Evolutionary conservation across 2,329 filamentous ascomycete genomes (phyloP), one percentile per base, ranked within the genome.

Genomic region (Colletotrichum graminicola): DNA sequence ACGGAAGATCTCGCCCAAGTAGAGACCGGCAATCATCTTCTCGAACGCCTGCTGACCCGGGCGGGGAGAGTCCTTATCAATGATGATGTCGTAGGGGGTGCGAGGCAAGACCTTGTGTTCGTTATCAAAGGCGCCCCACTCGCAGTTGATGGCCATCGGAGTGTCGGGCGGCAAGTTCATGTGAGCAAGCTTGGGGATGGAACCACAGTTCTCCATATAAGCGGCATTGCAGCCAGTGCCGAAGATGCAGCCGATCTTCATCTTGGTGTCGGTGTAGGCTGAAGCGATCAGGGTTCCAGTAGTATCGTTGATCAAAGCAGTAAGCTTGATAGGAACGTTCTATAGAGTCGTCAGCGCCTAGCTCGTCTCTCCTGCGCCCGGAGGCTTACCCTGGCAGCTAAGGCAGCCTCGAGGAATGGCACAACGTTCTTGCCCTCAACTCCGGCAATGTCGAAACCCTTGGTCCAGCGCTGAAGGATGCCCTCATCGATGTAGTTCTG

Each of bases 211-310:
- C 83, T 99, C 96, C 93, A 99, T 97, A 85, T 99, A 99, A 49
- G 96, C 96, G 51, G 95, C 96, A 78, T 99, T 99, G 85, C 96
- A 98, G 71, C 96, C 96, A 16, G 96, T 99, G 77, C 96, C 96
- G 78, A 99, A 99, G 79, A 99, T 99, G 83, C 95, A 98, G 67
- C 96, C 96, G 77, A 98, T 96, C 84, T 91, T 94, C 89, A 98
- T 97, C 76, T 91, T 90, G 56, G 91, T 85, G 80, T 99, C 95
- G n/a, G 95, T 98, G 84, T 99, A 99, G 39, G 94, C 92, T 34
- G 95, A 98, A 73, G 96, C 96, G 78, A 99, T 97, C 77, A 99
- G 86, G 41, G 96, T 99, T 77, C 96, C 96, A 23, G 95, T 98
- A 59, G 96, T 99, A 81, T 99, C 96, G 81, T 99, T 99, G 84